These are phyloP conservation scores for Erythrobasidium hasegawianum DNA, from an alignment of 1,284 basidiomycete genomes.

Conservation along the genomic window DNA sequence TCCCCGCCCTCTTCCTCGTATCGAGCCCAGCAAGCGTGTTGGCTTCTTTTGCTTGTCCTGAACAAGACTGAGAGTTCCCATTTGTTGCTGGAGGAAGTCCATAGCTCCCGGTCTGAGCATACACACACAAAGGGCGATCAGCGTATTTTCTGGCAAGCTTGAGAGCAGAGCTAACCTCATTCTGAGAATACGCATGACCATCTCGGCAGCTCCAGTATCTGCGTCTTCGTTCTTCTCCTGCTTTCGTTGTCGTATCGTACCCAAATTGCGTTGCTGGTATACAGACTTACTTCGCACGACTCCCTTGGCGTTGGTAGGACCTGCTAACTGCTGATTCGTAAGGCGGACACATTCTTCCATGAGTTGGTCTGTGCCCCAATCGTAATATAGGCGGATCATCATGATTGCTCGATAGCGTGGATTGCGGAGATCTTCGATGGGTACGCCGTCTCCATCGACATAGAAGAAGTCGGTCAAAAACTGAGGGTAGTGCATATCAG, in stretches of 20 bases:
- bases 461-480: slow-evolving; percentile 94
- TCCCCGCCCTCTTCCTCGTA: slow-evolving; percentile 24
- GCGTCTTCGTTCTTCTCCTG: slow-evolving; percentile 80
- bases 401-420: slow-evolving; percentile 91
- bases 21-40: slow-evolving; percentile 28
- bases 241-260: slow-evolving; percentile 93
- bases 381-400: slow-evolving; percentile 86
- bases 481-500: slow-evolving; percentile 53
- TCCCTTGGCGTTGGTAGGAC: slow-evolving; percentile 66
- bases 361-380: slow-evolving; percentile 67
- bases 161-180: too few species aligned
- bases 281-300: slow-evolving; percentile 74
- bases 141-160: too few species aligned
- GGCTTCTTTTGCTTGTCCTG: slow-evolving; percentile 35
- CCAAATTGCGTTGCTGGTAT: slow-evolving; percentile 79
- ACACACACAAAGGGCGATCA: too few species aligned
- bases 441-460: slow-evolving; percentile 79
- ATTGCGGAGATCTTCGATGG: slow-evolving; percentile 85
- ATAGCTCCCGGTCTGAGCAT: slow-evolving; percentile 66
- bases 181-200: slow-evolving; percentile 83
- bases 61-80: slow-evolving; percentile 43
- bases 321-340: slow-evolving; percentile 73
- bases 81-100: slow-evolving; percentile 83
- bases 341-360: slow-evolving; percentile 79
- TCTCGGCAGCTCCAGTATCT: slow-evolving; percentile 68